Evolutionary conservation across 306 rosid genomes (phyloP), one percentile per base, ranked within the genome.

Genomic region (Sicyos edulis): DNA sequence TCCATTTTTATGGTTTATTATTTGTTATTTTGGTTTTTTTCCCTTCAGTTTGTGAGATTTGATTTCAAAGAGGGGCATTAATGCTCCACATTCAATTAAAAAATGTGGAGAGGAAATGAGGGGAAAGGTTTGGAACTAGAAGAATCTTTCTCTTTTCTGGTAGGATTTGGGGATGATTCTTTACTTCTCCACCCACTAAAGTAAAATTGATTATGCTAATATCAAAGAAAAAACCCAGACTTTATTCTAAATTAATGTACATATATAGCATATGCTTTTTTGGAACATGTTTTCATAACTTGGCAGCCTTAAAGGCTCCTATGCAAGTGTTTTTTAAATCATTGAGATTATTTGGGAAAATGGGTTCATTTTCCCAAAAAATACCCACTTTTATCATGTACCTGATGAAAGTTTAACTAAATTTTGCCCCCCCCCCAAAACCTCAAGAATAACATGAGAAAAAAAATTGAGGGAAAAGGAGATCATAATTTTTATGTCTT

Each of bases 51-150:
- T 47, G 72, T 47, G 47, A 67, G 56, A 47, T 67, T 67, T 49
- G 37, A 24, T 66, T 7, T 56, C 56, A 67, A 67, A 67, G 72
- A 21, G 72, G 71, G 17, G 37, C 72, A 47, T 45, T 47, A 67
- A 67, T 37, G 37, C 42, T 47, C 72, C 72, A 67, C 56, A 20
- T 49, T 17, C 21, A 45, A 67, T 67, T 13, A 47, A 47, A 67
- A 67, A 20, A 19, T 1, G 8, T 67, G 72, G 56, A 65, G 10
- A 19, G 72, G 42, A 65, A 19, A 19, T 65, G 71, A 44, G 17
- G 70, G 70, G 26, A 65, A 67, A 47, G n/a, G 71, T 65, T 44
- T 42, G 24, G 56, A 14, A 14, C 56, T 47, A 80, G 73, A 78
- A 74, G 76, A 16, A 55, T 16, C 49, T 47, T 5, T 45, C 32